Evolutionary conservation across 2,329 filamentous ascomycete genomes (phyloP).

Genomic region (Aphanoascus verrucosus): DNA sequence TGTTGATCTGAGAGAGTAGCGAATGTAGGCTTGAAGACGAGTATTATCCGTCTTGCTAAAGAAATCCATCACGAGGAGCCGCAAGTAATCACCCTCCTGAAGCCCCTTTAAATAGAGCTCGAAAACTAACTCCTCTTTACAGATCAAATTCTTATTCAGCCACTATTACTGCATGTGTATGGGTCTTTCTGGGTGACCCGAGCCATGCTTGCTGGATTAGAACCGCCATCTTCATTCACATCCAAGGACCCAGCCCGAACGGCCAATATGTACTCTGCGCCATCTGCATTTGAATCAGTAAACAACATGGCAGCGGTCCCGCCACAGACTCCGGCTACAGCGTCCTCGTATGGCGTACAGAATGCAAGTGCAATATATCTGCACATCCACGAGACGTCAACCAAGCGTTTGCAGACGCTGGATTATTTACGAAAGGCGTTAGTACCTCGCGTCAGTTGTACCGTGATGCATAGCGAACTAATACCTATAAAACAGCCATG

Average conservation of each 20-base stretch:
- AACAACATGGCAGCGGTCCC: conserved; percentile 22
- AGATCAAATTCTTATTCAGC: no score
- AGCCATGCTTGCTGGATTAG: no score
- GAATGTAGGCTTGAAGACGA: no score
- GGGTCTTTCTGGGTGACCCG: no score
- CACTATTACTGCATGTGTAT: no score
- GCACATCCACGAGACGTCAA: conserved; percentile 70
- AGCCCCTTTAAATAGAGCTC: no score
- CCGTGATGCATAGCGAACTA: not conserved
- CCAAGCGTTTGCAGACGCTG: conserved; percentile 86
- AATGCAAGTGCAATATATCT: conserved; percentile 50
- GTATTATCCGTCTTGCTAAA: no score
- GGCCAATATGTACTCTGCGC: not conserved
- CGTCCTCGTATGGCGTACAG: conserved; percentile 29
- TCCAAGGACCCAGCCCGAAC: not conserved
- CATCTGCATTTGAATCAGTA: conserved; percentile 16
- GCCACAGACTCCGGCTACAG: conserved; percentile 25
- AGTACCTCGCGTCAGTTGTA: conserved; percentile 28
- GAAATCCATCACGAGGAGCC: no score
- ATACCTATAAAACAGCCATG: conserved; percentile 50
- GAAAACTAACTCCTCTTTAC: no score
- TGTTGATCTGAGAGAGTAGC: no score
- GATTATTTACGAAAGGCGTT: conserved; percentile 89
- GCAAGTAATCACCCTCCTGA: no score
- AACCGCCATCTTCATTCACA: not conserved